Percentiles rank a stretch among this genome's conserved stretches.
Conservation (phyloP, 1,284 basidiomycete genomes). For the Ustilago cynodontis region DNA sequence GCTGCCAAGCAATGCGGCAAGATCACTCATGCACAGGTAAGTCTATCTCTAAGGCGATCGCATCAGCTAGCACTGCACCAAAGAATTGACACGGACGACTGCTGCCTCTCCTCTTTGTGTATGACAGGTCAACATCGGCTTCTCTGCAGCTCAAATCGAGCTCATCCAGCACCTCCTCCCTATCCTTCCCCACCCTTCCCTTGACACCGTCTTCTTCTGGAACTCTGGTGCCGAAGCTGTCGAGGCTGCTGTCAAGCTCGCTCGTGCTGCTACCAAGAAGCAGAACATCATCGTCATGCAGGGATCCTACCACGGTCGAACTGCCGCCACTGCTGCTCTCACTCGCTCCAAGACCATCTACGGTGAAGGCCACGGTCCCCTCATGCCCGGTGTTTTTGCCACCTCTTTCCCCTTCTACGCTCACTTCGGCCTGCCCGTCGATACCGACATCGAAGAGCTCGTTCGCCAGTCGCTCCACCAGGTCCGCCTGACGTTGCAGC, state of each 20-base stretch:
- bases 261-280: slow-evolving; percentile 79
- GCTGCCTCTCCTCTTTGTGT: background rate
- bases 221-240: slow-evolving; percentile 93
- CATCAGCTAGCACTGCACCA: background rate
- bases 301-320: slow-evolving; percentile 69
- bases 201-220: slow-evolving; percentile 85
- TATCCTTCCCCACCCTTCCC: slow-evolving; percentile 82
- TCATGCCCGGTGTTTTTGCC: slow-evolving; percentile 88
- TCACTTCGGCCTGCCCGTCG: slow-evolving; percentile 78
- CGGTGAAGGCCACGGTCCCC: slow-evolving; percentile 80
- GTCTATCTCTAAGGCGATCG: background rate
- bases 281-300: slow-evolving; percentile 93
- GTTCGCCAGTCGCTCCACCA: slow-evolving; percentile 81
- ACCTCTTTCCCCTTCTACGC: slow-evolving; percentile 95
- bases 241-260: slow-evolving; percentile 79
- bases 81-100: background rate
- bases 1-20: slow-evolving; percentile 64
- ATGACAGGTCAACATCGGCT: slow-evolving; percentile 64
- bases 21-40: slow-evolving; percentile 65
- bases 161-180: slow-evolving; percentile 59
- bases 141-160: slow-evolving; percentile 56
- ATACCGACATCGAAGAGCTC: slow-evolving; percentile 78
- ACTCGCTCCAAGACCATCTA: slow-evolving; percentile 93
- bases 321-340: slow-evolving; percentile 82
- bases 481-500: slow-evolving; percentile 83